Percentiles rank a stretch among this genome's conserved stretches.
These are phyloP conservation scores for Primulina tabacum DNA, from an alignment of 257 asterid species.

Conservation along the genomic window DNA sequence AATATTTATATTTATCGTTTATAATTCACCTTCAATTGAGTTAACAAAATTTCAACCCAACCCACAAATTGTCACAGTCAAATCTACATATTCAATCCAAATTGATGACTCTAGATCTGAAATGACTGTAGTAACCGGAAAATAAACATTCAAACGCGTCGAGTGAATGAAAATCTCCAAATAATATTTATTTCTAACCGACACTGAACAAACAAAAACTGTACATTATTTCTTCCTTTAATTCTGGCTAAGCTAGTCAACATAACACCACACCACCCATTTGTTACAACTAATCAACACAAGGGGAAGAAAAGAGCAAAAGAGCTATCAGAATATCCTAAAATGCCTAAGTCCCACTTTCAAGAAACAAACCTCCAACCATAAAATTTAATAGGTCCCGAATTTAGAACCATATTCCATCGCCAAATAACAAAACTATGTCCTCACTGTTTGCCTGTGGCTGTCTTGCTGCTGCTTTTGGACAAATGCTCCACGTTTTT, in stretches of 20 bases:
- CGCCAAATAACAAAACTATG: conserved; percentile 25
- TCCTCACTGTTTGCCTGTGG: conserved; percentile 56
- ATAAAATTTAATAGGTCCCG: not conserved
- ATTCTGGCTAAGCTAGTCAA: conserved; percentile 27
- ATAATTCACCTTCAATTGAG: too few relatives aligned
- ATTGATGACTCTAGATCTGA: too few relatives aligned
- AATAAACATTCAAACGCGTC: not conserved
- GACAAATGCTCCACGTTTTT: conserved; percentile 29
- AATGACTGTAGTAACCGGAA: too few relatives aligned
- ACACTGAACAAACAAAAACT: conserved; percentile 28
- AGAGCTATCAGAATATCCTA: conserved; percentile 21
- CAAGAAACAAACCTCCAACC: not conserved
- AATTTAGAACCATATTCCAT: not conserved
- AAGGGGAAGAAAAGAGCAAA: conserved; percentile 8
- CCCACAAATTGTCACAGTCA: too few relatives aligned
- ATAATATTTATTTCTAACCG: not conserved
- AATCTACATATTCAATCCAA: too few relatives aligned
- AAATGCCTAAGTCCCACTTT: conserved; percentile 21
- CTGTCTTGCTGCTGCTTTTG: conserved; percentile 43
- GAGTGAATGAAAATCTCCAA: not conserved
- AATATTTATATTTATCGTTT: too few relatives aligned
- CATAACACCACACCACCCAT: conserved; percentile 23
- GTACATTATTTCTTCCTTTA: conserved; percentile 44
- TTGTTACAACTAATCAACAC: conserved; percentile 32
- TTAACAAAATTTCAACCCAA: too few relatives aligned